Base-by-base conservation (phyloP, 352 stramenopile genomes). In the Phytophthora multivora region DNA sequence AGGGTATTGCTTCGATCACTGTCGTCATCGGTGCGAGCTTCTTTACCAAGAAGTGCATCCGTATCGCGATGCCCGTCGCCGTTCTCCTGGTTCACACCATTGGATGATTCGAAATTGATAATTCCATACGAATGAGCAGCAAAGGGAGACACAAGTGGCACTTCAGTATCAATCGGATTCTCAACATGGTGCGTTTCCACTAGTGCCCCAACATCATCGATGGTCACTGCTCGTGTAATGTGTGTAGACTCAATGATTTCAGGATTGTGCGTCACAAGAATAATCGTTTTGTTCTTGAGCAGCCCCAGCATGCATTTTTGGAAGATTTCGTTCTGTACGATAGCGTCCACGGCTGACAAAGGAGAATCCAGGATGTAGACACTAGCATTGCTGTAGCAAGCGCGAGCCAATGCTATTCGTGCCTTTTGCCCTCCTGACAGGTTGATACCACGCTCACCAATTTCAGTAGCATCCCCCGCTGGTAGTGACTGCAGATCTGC, bases 261-360 rank as follows among this genome's bases (percentile, higher is more conserved):
- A 12, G 69, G 56, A 46, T 82, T 83, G 51, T 90, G 80, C 1
- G 79, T 90, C 40, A 79, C 77, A 9, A 88, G 42, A 5, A 90
- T 65, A 25, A 88, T 71, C 15, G 76, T 85, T 52, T 86, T 86
- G 39, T 79, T 43, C n/a, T 61, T 68, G 21, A 88, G 57, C n/a
- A 84, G 35, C 4, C 68, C 69, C 0, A 77, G 42, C 38, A 95
- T 70, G 35, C 82, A 92, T 50, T 90, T 87, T 21, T 83, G 59
- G 49, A 93, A 89, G 38, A 95, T 81, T 52, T 93, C 81, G 28
- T 88, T 87, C 43, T 86, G 80, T 9, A 93, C 82, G 36, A 89
- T 76, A 5, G 75, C 65, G 13, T 87, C 76, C 13, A 88, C 72
- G 23, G 77, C 74, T 10, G 73, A 60, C 9, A 78, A 60, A 15